These are phyloP conservation scores for Arthrinium phaeospermum DNA, from an alignment of 2,329 filamentous ascomycete genomes.

Conservation along the genomic window DNA sequence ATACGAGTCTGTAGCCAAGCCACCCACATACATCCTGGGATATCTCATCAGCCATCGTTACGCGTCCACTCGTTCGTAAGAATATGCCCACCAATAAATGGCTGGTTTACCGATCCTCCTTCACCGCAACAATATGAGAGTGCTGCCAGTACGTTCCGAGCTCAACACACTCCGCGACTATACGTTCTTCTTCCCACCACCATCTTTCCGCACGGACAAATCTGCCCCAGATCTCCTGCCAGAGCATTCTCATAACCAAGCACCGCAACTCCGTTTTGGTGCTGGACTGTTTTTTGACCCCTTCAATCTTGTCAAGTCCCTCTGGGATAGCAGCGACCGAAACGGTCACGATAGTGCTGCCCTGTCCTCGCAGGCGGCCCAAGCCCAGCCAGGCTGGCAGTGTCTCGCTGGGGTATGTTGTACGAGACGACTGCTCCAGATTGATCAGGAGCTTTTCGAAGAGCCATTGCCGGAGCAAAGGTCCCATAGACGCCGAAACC, in stretches of 20 bases:
- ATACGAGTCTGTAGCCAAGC: background rate
- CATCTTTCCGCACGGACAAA: slow-evolving; percentile 56
- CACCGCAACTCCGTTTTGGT: slow-evolving; percentile 55
- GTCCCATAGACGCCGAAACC: slow-evolving; percentile 59
- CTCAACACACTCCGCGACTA: slow-evolving; percentile 60
- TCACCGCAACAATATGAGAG: slow-evolving; percentile 61
- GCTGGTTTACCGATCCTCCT: slow-evolving; percentile 38
- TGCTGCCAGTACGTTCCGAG: slow-evolving; percentile 65
- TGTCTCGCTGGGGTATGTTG: slow-evolving; percentile 61
- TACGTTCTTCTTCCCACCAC: slow-evolving; percentile 67
- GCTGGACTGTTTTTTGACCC: slow-evolving; percentile 37
- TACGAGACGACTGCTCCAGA: slow-evolving; percentile 63
- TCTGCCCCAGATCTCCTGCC: slow-evolving; percentile 65
- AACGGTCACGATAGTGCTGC: slow-evolving; percentile 54
- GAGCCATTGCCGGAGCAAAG: slow-evolving; percentile 64
- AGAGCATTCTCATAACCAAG: slow-evolving; percentile 61
- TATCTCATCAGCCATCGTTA: background rate
- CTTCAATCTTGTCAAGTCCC: slow-evolving; percentile 25
- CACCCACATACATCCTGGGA: background rate
- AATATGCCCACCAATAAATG: background rate
- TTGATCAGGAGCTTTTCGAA: slow-evolving; percentile 65
- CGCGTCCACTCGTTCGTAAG: background rate
- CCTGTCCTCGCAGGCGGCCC: slow-evolving; percentile 55
- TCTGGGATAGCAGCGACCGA: slow-evolving; percentile 54
- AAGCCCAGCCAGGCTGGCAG: slow-evolving; percentile 65